Conservation (phyloP, 1,284 basidiomycete genomes). For the Heterobasidion occidentale region DNA sequence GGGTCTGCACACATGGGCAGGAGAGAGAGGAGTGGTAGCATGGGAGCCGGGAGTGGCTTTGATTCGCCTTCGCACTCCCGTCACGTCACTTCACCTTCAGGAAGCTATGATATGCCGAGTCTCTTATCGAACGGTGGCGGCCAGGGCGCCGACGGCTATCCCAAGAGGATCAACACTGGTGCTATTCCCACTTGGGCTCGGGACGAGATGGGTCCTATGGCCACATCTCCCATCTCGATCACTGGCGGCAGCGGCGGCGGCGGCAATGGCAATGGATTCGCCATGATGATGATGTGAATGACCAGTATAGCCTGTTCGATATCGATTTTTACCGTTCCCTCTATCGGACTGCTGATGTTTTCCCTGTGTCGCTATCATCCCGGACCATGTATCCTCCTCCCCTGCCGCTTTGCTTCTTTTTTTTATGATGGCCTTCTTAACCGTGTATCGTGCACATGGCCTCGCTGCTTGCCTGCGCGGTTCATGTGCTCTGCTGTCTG, state of each 20-base stretch:
- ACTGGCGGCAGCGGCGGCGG: too few relatives aligned
- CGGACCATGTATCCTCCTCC: neutral
- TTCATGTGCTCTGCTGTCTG: neutral
- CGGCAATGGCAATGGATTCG: neutral
- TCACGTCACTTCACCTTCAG: neutral
- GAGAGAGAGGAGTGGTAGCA: constrained; percentile 30
- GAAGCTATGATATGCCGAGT: neutral
- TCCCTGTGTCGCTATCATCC: neutral
- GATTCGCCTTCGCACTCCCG: constrained; percentile 18
- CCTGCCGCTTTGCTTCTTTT: neutral
- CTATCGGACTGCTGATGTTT: neutral
- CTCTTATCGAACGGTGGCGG: neutral
- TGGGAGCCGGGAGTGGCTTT: constrained; percentile 27
- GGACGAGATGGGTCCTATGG: neutral
- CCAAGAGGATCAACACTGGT: neutral
- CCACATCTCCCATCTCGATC: neutral
- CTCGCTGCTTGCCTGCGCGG: neutral
- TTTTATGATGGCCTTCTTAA: neutral
- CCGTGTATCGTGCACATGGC: neutral
- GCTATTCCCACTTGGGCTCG: neutral
- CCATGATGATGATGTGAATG: neutral
- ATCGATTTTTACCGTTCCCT: neutral
- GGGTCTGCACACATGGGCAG: constrained; percentile 19
- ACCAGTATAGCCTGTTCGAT: neutral
- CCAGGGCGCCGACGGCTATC: neutral